Conservation (phyloP, 805 yeast species). For the Torulaspora microellipsoides region DNA sequence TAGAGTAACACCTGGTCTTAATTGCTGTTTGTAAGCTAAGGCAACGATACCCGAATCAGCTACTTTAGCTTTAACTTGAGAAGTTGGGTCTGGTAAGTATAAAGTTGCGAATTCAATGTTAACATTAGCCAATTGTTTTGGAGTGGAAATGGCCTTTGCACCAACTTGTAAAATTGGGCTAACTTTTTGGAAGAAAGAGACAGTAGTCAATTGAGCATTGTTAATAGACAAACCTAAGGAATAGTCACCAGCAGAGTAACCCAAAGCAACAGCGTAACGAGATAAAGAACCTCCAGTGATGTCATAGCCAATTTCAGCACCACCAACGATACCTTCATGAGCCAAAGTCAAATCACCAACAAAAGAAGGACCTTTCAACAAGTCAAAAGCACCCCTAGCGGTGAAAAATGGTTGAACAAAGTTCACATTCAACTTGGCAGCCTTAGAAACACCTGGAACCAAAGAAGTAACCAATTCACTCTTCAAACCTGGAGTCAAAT, state of each 20-base stretch:
- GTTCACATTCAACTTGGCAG: slow-evolving; percentile 84
- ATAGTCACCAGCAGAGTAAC: slow-evolving; percentile 86
- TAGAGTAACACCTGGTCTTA: slow-evolving; percentile 93
- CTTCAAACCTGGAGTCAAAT: slow-evolving; percentile 92
- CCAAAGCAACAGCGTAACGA: slow-evolving; percentile 89
- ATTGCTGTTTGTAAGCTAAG: slow-evolving; percentile 86
- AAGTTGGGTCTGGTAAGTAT: slow-evolving; percentile 80
- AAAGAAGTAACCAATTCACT: slow-evolving; percentile 84
- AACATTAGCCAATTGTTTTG: slow-evolving; percentile 66
- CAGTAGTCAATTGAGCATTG: slow-evolving; percentile 85
- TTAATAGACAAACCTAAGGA: slow-evolving; percentile 66
- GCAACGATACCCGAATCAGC: slow-evolving; percentile 95
- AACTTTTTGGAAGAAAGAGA: slow-evolving; percentile 96
- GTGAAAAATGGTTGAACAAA: slow-evolving; percentile 90
- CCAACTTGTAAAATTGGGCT: slow-evolving; percentile 91
- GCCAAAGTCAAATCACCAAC: slow-evolving; percentile 93
- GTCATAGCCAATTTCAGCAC: slow-evolving; percentile 97
- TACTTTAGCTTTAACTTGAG: slow-evolving; percentile 94
- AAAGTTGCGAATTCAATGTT: slow-evolving; percentile 94
- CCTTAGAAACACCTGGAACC: slow-evolving; percentile 80
- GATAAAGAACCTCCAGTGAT: slow-evolving; percentile 88
- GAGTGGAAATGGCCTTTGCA: slow-evolving; percentile 95
- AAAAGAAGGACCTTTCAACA: slow-evolving; percentile 92
- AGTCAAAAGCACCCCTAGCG: slow-evolving; percentile 92
- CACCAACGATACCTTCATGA: slow-evolving; percentile 94